A percentile compares a stretch with the other conserved stretches of the same genome.
These are phyloP conservation scores for Rhodomyrtus tomentosa DNA, from an alignment of 345 rosid species.

Conservation along the genomic window DNA sequence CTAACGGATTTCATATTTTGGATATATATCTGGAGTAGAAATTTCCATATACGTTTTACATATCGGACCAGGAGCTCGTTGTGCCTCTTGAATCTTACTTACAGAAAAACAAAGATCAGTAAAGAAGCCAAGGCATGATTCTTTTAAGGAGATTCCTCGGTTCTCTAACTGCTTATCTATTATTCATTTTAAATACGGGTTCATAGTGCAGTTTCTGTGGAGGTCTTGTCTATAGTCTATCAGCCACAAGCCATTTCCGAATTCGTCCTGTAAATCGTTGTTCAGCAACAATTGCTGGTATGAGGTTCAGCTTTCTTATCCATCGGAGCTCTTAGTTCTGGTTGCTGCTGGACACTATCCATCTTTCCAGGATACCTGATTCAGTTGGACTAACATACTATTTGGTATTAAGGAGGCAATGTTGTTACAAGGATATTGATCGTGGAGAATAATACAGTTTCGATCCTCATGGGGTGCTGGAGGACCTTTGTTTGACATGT, in stretches of 20 bases:
- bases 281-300: conserved; percentile 88
- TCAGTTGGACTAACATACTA: neutral
- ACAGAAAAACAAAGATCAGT: conserved; percentile 67
- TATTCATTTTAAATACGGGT: neutral
- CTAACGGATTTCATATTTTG: neutral
- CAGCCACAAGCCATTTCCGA: conserved; percentile 91
- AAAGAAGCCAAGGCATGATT: neutral
- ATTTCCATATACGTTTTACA: conserved; percentile 74
- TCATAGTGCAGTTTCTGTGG: conserved; percentile 68
- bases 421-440: neutral
- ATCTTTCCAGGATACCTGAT: neutral
- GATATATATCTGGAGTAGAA: conserved; percentile 58
- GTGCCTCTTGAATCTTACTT: conserved; percentile 73
- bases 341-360: neutral
- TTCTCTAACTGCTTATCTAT: neutral
- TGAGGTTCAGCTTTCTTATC: neutral
- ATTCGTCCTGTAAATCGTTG: conserved; percentile 85
- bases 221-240: conserved; percentile 79
- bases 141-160: neutral
- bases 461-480: neutral
- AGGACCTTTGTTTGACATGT: neutral
- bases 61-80: conserved; percentile 77
- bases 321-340: neutral
- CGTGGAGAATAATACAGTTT: neutral
- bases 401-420: neutral